phyloP scores from a whole-genome alignment of 805 yeast genomes.

The Ogataea populi-albae region DNA sequence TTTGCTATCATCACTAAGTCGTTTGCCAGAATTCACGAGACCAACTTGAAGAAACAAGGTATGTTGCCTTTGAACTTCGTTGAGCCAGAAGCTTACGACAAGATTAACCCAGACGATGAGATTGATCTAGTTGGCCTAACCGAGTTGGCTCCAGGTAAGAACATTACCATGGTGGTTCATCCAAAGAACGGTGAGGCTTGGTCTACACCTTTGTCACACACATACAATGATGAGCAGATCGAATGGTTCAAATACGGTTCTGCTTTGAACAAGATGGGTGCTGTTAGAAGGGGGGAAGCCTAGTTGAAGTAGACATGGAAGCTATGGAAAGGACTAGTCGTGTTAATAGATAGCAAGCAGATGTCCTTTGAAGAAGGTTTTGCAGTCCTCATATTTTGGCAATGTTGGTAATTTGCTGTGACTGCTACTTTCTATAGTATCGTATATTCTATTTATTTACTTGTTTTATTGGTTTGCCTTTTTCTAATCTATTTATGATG shows the following conservation, averaged over 20 bases:
- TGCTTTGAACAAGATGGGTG: slow-evolving; percentile 88
- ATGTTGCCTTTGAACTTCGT: slow-evolving; percentile 93
- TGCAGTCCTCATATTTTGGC: slow-evolving; percentile 2
- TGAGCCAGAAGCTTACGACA: slow-evolving; percentile 88
- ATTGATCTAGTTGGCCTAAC: slow-evolving; percentile 84
- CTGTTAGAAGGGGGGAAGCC: too few relatives aligned
- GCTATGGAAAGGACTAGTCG: too few relatives aligned
- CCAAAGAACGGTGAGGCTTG: slow-evolving; percentile 76
- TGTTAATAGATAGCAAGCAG: too few relatives aligned
- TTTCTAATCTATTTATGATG: slow-evolving; percentile 9
- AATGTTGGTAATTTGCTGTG: slow-evolving; percentile 4
- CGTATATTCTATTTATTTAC: slow-evolving; percentile 4
- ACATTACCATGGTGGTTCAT: slow-evolving; percentile 72
- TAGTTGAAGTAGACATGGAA: too few relatives aligned
- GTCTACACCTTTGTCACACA: slow-evolving; percentile 91
- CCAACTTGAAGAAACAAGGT: slow-evolving; percentile 99
- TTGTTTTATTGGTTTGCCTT: slow-evolving; percentile 6
- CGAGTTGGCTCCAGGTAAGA: slow-evolving; percentile 90
- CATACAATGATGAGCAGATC: slow-evolving; percentile 94
- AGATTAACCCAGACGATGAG: slow-evolving; percentile 85
- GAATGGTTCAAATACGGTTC: slow-evolving; percentile 99
- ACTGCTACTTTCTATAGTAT: slow-evolving; percentile 1
- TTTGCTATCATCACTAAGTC: slow-evolving; percentile 97
- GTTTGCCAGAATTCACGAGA: slow-evolving; percentile 98
- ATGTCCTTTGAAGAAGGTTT: too few relatives aligned